Evolutionary conservation across 2,329 filamentous ascomycete genomes (phyloP), one percentile per base, ranked within the genome.

Genomic region (Simplicillium sp.): DNA sequence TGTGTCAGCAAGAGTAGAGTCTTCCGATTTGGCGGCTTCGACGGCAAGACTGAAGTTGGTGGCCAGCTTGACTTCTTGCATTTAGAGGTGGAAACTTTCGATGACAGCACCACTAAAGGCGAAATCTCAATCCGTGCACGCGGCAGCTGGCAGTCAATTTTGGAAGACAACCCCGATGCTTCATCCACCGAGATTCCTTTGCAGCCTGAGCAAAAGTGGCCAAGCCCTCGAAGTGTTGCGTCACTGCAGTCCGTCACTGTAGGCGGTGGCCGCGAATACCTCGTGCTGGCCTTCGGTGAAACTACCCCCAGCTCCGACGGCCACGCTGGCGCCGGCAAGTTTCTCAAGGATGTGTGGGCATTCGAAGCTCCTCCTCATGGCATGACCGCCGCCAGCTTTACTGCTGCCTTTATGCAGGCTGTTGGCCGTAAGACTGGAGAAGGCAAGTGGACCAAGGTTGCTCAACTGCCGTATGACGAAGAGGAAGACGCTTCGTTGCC

Each of bases 11-110:
- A 73, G 40, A 76, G 75, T 17, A 73, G 77, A 17, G 58, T 94
- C 7, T 94, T 82, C 61, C 74, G 87, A 20, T 89, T 87, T 65
- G 85, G 87, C 46, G 87, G 87, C 0, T 90, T 82, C 50, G 84
- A 90, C 56, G 86, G 84, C 1, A 65, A 70, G 35, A 64, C 54
- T 0, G 83, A 89, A 52, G 67, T 85, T 37, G 86, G 86, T 13
- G 86, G 84, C 0, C 70, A 72, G 44, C 54, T 94, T 11, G 86
- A 94, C 53, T 72, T 83, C 43, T 55, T 82, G 14, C 68, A 73
- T 41, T 66, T 82, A 9, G 68, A 62, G 14, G 60, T 80, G n/a
- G 73, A 75, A 49, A 65, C 64, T 20, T 75, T 76, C 49, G 65
- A 73, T 46, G 74, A 77, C 51, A 61, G 60, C 45, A 60, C 61